These are phyloP conservation scores for Cercospora berteroae DNA, from an alignment of 2,329 filamentous ascomycete genomes.

Conservation along the genomic window DNA sequence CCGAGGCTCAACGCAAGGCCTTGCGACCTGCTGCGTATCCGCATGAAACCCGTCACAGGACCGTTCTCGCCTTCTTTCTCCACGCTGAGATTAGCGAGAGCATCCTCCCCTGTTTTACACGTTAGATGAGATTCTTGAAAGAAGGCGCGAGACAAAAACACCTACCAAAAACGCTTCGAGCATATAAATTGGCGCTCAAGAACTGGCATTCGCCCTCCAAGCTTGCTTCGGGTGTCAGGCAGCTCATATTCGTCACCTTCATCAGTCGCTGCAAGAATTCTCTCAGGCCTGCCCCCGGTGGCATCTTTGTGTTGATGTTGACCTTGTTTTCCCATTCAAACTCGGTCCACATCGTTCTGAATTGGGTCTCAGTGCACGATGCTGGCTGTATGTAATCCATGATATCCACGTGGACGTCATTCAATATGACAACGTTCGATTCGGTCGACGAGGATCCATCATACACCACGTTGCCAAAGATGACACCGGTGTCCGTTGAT, in stretches of 20 bases:
- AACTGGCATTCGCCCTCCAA: constrained; percentile 98
- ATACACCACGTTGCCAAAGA: constrained; percentile 98
- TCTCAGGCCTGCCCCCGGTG: constrained; percentile 73
- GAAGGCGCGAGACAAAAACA: too few relatives aligned
- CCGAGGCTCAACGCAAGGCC: constrained; percentile 90
- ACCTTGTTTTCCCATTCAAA: constrained; percentile 99
- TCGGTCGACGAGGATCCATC: constrained; percentile 89
- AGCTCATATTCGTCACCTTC: constrained; percentile 98
- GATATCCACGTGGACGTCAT: constrained; percentile 96
- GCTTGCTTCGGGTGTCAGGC: constrained; percentile 91
- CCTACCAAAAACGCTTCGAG: constrained; percentile 96
- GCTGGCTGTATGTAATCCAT: constrained; percentile 99
- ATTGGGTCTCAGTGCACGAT: constrained; percentile 94
- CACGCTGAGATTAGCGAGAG: constrained; percentile 93
- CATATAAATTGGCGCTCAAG: constrained; percentile 93
- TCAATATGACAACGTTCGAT: constrained; percentile 94
- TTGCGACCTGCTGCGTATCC: constrained; percentile 95
- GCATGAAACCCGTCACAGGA: constrained; percentile 92
- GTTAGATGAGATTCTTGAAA: too few relatives aligned
- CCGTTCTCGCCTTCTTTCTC: constrained; percentile 96
- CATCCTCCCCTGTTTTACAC: constrained; percentile 77
- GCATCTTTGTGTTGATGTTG: constrained; percentile 91
- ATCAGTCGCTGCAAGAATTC: constrained; percentile 93
- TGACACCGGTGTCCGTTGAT: constrained; percentile 95
- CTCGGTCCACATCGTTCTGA: constrained; percentile 99